Base-by-base conservation (phyloP, 164 flowering plant species). In the Akebia trifoliata region DNA sequence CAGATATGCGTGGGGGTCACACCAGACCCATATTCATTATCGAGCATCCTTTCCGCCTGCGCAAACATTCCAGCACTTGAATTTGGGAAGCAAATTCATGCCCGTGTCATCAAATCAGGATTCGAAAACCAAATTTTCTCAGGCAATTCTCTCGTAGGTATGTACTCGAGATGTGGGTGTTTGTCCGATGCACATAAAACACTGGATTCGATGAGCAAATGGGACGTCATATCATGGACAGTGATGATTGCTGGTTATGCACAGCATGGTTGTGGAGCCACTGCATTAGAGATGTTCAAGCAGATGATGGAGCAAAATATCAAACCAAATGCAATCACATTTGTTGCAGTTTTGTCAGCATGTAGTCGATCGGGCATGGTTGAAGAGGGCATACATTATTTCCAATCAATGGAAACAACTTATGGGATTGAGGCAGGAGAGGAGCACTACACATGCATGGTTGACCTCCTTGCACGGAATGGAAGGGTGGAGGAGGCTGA, bases 351-450 rank as follows among this genome's bases (percentile, higher is more conserved):
- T n/a, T 45, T 65, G 22, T 58, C 62, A 9, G 69, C 69, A 9
- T 65, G 69, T 53, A 65, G 69, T 10, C 63, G 56, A 6, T 58
- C 63, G 7, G 63, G 69, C 28, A 24, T 65, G 58, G 47, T 65
- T 11, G 58, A 58, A 4, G 52, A 65, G 28, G 69, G 69, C 28
- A 34, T 58, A 4, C 22, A 2, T 15, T 45, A 58, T 52, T 65
- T 65, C 32, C 20, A 24, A 38, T 51, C 63, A 8, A 65, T 65
- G 69, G 8, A 15, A 15, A 25, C 6, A 24, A 54, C 22, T 4
- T 51, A 57, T 28, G 53, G 56, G 37, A 35, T 65, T 12, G 54
- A 65, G 48, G 50, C 59, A 4, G 8, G 26, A 1, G 69, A 51
- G 30, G 63, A 58, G 52, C n/a, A n/a, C n/a, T n/a, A n/a, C n/a